phyloP scores from a whole-genome alignment of 1,284 basidiomycete species.

The Macrocystidia cucumis region DNA sequence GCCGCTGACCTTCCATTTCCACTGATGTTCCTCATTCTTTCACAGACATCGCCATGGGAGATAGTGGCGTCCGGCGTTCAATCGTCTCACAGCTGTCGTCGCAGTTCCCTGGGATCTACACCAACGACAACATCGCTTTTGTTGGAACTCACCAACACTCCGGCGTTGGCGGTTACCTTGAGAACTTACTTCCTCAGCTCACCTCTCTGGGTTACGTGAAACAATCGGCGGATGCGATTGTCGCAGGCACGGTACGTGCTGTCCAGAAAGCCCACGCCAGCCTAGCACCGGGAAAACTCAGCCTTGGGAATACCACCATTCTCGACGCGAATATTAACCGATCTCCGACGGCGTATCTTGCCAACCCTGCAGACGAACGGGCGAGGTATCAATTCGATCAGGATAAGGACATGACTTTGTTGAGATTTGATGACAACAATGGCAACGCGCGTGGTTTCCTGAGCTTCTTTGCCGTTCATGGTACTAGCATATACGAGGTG shows the following conservation, averaged over 20 bases:
- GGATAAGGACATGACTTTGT: conserved; percentile 63
- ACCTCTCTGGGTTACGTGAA: conserved; percentile 71
- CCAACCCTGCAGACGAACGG: conserved; percentile 63
- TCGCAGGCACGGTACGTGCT: conserved; percentile 62
- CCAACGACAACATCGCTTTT: conserved; percentile 66
- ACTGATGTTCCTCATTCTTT: no score
- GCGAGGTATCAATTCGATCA: conserved; percentile 60
- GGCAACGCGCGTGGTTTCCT: conserved; percentile 59
- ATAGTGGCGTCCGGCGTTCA: conserved; percentile 66
- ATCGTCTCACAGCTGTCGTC: conserved; percentile 53
- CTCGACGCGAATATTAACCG: conserved; percentile 69
- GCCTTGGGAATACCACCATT: conserved; percentile 62
- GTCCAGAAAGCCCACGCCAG: conserved; percentile 61
- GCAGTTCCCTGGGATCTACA: conserved; percentile 58
- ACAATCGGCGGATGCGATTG: conserved; percentile 62
- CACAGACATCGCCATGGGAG: conserved; percentile 75
- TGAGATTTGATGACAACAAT: conserved; percentile 52
- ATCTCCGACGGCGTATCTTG: conserved; percentile 64
- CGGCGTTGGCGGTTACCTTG: conserved; percentile 75
- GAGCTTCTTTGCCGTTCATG: conserved; percentile 77
- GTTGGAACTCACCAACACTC: conserved; percentile 73
- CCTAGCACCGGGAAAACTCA: conserved; percentile 51
- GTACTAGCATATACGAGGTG: conserved; percentile 71
- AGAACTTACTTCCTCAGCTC: conserved; percentile 71
- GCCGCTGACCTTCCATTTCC: no score